A percentile compares a stretch with the other conserved stretches of the same genome.
phyloP scores from a whole-genome alignment of 2,329 filamentous ascomycete species.

The Cryphonectria radicalis region DNA sequence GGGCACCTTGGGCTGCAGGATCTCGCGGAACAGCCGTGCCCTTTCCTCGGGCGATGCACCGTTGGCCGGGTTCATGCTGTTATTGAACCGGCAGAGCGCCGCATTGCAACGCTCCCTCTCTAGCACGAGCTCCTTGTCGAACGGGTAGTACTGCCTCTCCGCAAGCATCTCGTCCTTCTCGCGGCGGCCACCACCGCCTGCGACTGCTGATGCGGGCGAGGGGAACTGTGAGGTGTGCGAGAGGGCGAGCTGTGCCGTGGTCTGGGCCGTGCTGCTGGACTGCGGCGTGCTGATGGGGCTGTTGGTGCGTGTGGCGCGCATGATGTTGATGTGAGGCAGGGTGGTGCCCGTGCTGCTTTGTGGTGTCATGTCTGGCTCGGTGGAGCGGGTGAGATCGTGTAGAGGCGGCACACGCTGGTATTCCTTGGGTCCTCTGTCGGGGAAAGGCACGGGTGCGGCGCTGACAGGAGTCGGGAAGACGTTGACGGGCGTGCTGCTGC shows the following conservation, averaged over 20 bases:
- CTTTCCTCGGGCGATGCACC: slow-evolving; percentile 73
- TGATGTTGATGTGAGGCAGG: slow-evolving; percentile 62
- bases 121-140: slow-evolving; percentile 74
- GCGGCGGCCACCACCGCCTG: slow-evolving; percentile 46
- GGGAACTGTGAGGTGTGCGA: slow-evolving; percentile 57
- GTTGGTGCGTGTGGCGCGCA: slow-evolving; percentile 55
- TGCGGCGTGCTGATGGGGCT: slow-evolving; percentile 49
- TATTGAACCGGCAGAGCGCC: slow-evolving; percentile 86
- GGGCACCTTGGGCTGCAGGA: slow-evolving; percentile 66
- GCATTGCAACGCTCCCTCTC: slow-evolving; percentile 85
- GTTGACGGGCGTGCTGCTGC: slow-evolving; percentile 53
- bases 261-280: slow-evolving; percentile 50
- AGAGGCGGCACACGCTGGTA: slow-evolving; percentile 65
- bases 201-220: slow-evolving; percentile 5
- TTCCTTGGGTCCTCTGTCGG: slow-evolving; percentile 56
- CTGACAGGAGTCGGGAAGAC: slow-evolving; percentile 67
- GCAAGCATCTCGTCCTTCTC: slow-evolving; percentile 92
- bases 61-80: slow-evolving; percentile 73
- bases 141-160: slow-evolving; percentile 79
- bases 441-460: slow-evolving; percentile 51
- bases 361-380: slow-evolving; percentile 59
- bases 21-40: slow-evolving; percentile 70
- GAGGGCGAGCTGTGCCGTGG: slow-evolving; percentile 63
- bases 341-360: slow-evolving; percentile 51
- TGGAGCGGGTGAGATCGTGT: slow-evolving; percentile 59